Evolutionary conservation across 2,329 filamentous ascomycete genomes (phyloP).

Genomic region (Monosporascus sp.): DNA sequence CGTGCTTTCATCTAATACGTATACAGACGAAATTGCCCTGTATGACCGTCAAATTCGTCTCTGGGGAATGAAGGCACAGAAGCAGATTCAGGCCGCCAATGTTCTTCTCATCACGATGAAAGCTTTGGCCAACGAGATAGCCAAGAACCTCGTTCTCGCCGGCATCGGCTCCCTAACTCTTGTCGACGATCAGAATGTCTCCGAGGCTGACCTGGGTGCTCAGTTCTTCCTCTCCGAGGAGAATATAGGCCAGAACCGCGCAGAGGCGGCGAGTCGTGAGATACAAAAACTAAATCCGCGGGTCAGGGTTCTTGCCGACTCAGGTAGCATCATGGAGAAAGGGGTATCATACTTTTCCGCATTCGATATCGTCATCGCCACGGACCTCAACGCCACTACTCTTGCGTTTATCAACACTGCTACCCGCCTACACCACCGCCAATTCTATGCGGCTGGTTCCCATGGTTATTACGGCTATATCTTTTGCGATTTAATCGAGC

Average conservation of each 20-base stretch:
- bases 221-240: conserved; percentile 72
- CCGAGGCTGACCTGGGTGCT: conserved; percentile 72
- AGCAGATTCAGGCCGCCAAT: conserved; percentile 83
- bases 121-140: conserved; percentile 86
- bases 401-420: conserved; percentile 80
- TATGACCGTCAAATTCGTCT: conserved; percentile 97
- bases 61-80: conserved; percentile 94
- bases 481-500: conserved; percentile 86
- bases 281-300: conserved; percentile 86
- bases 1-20: conserved; percentile 9
- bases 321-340: conserved; percentile 61
- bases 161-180: conserved; percentile 89
- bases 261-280: conserved; percentile 70
- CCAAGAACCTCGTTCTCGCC: conserved; percentile 94
- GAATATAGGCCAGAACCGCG: conserved; percentile 78
- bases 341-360: conserved; percentile 67
- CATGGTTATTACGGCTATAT: conserved; percentile 94
- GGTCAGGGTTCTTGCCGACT: conserved; percentile 69
- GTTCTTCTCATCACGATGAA: conserved; percentile 86
- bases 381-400: conserved; percentile 71
- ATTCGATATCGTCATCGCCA: conserved; percentile 86
- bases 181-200: conserved; percentile 70
- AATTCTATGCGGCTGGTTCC: conserved; percentile 83
- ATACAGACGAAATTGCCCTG: conserved; percentile 83
- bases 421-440: conserved; percentile 68